Base-by-base conservation (phyloP, 202 grass and related monocot species). In the Carex sylvatica region DNA sequence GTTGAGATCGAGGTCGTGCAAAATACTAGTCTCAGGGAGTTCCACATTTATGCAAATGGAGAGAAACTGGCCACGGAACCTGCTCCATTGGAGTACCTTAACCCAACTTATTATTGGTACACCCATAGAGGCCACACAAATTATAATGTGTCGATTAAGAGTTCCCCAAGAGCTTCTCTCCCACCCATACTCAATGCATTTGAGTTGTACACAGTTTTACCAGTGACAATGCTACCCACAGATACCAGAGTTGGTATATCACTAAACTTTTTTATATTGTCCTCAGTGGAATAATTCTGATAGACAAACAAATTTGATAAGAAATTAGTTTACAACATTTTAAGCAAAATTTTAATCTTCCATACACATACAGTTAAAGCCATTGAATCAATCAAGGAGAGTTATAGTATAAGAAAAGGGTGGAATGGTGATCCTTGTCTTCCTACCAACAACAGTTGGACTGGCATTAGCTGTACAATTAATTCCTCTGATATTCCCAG, bases 151-250 rank as follows among this genome's bases (percentile, higher is more conserved):
- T 86, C 85, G 2, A 55, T 96, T 65, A 33, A 61, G 65, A 52
- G 80, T 54, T 83, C 93, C 4, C 11, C 70, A 47, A 55, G 78
- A 15, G 85, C 90, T 42, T 88, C 58, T 0, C 81, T 87, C 19
- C 87, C 90, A 31, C 90, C 90, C 11, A 84, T 93, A 42, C 83
- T 96, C 42, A 96, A 91, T 83, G 93, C 90, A 35, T 28, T 82
- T 49, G 93, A 96, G 80, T 52, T 89, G 36, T 93, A 89, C 70
- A 52, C 81, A 19, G 35, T 89, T 0, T 53, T 80, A 75, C 83
- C 70, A 0, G 31, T 80, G 61, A 60, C 72, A 40, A 70, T 65
- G 52, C 6, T 66, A 30, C 60, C 52, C 40, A 93, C 90, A 4
- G 85, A 93, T 51, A 14, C 5, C 60, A 65, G 26, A 70, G 93